Conservation (phyloP, 1,284 basidiomycete genomes). For the Ceratobasidium sp. region DNA sequence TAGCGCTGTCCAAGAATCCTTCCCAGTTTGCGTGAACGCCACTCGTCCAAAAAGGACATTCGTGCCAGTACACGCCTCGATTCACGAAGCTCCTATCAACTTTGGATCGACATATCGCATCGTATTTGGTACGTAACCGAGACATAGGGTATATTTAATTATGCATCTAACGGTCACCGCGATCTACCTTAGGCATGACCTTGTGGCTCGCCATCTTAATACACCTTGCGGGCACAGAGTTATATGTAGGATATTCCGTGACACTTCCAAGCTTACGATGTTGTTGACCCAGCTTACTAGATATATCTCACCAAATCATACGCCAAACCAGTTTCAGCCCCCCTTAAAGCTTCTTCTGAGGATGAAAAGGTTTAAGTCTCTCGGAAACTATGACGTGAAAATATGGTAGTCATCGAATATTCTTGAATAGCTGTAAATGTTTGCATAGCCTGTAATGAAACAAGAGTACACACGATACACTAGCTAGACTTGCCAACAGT, state of each 20-base stretch:
- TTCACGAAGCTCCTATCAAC: conserved; percentile 45
- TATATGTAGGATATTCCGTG: conserved; percentile 45
- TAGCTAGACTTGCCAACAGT: neutral
- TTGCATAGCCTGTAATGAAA: conserved; percentile 18
- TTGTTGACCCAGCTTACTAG: neutral
- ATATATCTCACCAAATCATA: conserved; percentile 32
- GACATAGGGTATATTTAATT: neutral
- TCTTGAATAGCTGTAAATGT: neutral
- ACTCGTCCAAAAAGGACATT: conserved; percentile 36
- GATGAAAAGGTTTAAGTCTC: conserved; percentile 27
- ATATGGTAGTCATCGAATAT: neutral
- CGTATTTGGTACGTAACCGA: conserved; percentile 37
- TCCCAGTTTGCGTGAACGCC: conserved; percentile 46
- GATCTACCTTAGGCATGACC: conserved; percentile 41
- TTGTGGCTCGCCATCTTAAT: conserved; percentile 48
- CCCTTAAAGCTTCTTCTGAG: neutral
- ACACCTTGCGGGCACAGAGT: conserved; percentile 46
- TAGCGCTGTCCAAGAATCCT: conserved; percentile 8
- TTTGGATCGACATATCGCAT: conserved; percentile 45
- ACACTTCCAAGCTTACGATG: neutral
- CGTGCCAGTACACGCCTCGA: conserved; percentile 47
- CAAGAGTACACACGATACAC: neutral
- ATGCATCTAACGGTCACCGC: neutral
- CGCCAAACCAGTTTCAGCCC: conserved; percentile 20
- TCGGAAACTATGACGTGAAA: neutral